phyloP scores from a whole-genome alignment of 169 alveolate species.

The Babesia gibsoni region DNA sequence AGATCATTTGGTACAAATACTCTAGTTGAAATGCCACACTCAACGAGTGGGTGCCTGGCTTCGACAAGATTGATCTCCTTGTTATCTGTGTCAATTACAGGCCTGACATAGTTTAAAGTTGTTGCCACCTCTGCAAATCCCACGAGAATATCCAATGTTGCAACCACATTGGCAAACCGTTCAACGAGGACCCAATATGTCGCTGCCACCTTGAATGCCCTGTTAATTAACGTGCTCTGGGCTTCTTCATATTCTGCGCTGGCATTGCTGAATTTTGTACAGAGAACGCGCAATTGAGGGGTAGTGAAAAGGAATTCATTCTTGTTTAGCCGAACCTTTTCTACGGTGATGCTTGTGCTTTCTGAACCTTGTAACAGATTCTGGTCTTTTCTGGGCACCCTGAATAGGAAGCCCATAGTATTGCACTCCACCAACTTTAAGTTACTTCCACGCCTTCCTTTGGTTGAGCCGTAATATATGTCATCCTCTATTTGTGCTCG shows the following conservation, averaged over 20 bases:
- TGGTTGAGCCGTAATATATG: conserved; percentile 65
- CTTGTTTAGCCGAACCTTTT: conserved; percentile 82
- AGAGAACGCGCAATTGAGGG: conserved; percentile 74
- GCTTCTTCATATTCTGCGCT: conserved; percentile 76
- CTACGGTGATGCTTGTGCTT: conserved; percentile 32
- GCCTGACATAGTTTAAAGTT: conserved; percentile 86
- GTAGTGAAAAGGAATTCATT: conserved; percentile 86
- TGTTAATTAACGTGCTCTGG: conserved; percentile 82
- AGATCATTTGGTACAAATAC: conserved; percentile 86
- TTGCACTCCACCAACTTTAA: conserved; percentile 77
- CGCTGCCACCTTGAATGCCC: conserved; percentile 91
- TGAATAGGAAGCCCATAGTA: conserved; percentile 79
- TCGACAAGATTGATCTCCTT: conserved; percentile 78
- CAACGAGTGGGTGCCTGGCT: conserved; percentile 86
- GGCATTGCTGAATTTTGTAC: conserved; percentile 73
- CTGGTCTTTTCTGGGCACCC: conserved; percentile 84
- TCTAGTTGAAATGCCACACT: conserved; percentile 66
- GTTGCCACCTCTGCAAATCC: conserved; percentile 90
- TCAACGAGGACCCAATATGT: conserved; percentile 93
- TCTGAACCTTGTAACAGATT: conserved; percentile 57
- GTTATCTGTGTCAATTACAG: conserved; percentile 75
- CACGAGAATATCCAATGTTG: conserved; percentile 90
- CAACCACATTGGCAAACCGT: conserved; percentile 80
- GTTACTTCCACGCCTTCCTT: conserved; percentile 47
- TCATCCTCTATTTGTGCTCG: conserved; percentile 78